These are phyloP conservation scores for Tylopilus felleus DNA, from an alignment of 768 basidiomycete species.

Conservation along the genomic window DNA sequence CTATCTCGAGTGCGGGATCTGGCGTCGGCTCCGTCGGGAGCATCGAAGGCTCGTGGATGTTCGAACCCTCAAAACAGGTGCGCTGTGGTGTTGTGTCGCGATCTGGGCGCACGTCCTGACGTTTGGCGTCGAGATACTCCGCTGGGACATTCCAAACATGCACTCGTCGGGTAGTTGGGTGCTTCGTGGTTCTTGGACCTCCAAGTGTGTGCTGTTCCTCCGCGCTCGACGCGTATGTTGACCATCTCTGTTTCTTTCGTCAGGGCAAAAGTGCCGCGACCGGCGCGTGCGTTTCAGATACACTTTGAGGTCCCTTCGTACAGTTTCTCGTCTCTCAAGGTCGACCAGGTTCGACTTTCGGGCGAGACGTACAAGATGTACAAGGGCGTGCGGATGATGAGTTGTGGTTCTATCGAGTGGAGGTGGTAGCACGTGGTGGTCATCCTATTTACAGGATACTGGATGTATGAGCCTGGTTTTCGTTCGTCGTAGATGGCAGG, in stretches of 20 bases:
- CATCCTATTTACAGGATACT: background rate
- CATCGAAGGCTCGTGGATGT: constrained; percentile 71
- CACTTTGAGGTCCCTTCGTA: constrained; percentile 66
- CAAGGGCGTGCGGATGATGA: constrained; percentile 77
- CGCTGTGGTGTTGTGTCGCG: background rate
- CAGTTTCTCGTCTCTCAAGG: constrained; percentile 76
- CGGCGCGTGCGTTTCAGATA: constrained; percentile 72
- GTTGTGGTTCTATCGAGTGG: constrained; percentile 32
- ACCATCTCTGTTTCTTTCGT: constrained; percentile 5
- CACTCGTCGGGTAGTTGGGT: constrained; percentile 67
- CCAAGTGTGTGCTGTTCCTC: constrained; percentile 44
- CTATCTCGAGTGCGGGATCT: constrained; percentile 55
- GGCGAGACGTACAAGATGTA: constrained; percentile 87
- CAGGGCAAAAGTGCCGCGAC: constrained; percentile 49
- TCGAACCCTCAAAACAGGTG: constrained; percentile 68
- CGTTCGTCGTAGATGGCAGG: background rate
- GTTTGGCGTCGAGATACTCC: constrained; percentile 49
- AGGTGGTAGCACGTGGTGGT: constrained; percentile 23
- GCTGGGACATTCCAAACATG: constrained; percentile 74
- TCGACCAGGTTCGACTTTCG: constrained; percentile 78
- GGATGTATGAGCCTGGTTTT: no score
- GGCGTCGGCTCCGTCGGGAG: constrained; percentile 38
- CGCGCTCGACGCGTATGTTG: background rate
- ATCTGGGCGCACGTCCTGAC: background rate
- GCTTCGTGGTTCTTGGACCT: constrained; percentile 74